A percentile compares a stretch with the other conserved stretches of the same genome.
These are phyloP conservation scores for Conoideocrella luteorostrata DNA, from an alignment of 2,329 filamentous ascomycete species.

Conservation along the genomic window DNA sequence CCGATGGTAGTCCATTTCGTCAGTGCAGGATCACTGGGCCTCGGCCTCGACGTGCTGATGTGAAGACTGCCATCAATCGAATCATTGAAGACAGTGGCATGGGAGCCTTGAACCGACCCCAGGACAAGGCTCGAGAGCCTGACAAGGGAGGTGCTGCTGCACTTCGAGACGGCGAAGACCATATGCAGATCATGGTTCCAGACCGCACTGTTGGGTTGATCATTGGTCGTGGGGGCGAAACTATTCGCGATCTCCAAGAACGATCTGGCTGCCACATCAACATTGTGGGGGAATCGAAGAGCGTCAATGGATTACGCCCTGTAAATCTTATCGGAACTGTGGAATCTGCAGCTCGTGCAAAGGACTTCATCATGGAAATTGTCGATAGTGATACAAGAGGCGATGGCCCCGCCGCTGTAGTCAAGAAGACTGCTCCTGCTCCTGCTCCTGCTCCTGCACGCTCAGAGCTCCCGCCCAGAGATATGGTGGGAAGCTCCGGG, in stretches of 20 bases:
- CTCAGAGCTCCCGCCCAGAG: slow-evolving; percentile 24
- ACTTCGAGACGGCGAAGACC: slow-evolving; percentile 73
- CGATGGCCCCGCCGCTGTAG: slow-evolving; percentile 29
- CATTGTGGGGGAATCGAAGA: slow-evolving; percentile 89
- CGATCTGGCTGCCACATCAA: slow-evolving; percentile 92
- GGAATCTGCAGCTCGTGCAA: slow-evolving; percentile 68
- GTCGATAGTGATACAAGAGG: slow-evolving; percentile 81
- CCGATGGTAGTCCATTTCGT: slow-evolving; percentile 66
- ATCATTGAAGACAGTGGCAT: slow-evolving; percentile 74
- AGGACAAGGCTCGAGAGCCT: slow-evolving; percentile 34
- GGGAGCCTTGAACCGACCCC: slow-evolving; percentile 40
- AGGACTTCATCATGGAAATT: slow-evolving; percentile 87
- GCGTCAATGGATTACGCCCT: slow-evolving; percentile 79
- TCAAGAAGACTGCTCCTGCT: slow-evolving; percentile 19
- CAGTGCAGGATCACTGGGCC: slow-evolving; percentile 82
- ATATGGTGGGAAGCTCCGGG: slow-evolving; percentile 24
- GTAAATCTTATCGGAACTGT: slow-evolving; percentile 83
- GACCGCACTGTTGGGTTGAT: slow-evolving; percentile 89
- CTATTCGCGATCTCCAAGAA: slow-evolving; percentile 87
- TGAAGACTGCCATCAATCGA: slow-evolving; percentile 75
- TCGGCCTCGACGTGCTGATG: slow-evolving; percentile 64
- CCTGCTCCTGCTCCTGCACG: slow-evolving; percentile 20
- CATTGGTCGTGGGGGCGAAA: slow-evolving; percentile 89
- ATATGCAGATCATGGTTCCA: slow-evolving; percentile 89
- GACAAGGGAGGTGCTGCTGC: slow-evolving; percentile 35